Base-by-base conservation (phyloP, 441 rosid species). In the Hypseocharis bilobata region DNA sequence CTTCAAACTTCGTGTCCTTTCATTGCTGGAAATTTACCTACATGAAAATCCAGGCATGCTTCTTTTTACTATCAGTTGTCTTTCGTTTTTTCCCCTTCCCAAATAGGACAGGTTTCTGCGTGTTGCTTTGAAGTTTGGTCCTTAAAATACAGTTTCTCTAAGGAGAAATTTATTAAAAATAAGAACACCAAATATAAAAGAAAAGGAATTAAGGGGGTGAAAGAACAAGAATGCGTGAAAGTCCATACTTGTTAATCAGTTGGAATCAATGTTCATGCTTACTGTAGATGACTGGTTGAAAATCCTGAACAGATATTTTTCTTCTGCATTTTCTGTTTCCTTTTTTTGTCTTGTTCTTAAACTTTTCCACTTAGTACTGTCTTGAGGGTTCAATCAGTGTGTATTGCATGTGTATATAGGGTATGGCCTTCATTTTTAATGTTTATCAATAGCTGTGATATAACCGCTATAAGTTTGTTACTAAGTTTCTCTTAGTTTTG, bases 1-100 rank as follows among this genome's bases (percentile, higher is more conserved):
- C 69, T 90, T 93, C 81, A 93, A 90, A 73, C 85, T 93, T 29
- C 91, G 93, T 22, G 91, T 93, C 52, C 96, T 93, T 55, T 93
- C 98, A 27, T 80, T 93, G 70, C 83, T 93, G 65, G 97, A 93
- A 80, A 88, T 91, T 63, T 90, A 85, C 82, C 82, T 91, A 63
- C 90, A 91, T 66, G 96, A 87, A 82, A 88, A 86, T 81, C 85
- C 91, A 82, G 93, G 98, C 76, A 74, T 81, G 80, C 13, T 20
- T 51, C 27, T 49, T 49, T 6, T 49, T n/a, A n/a, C n/a, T n/a
- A n/a, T n/a, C n/a, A n/a, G n/a, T n/a, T n/a, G n/a, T n/a, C n/a
- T n/a, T n/a, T n/a, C n/a, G n/a, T n/a, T 20, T 20, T 49, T 8
- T 19, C 25, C 10, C n/a, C 51, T n/a, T n/a, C n/a, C n/a, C n/a